Percentiles rank a stretch among this genome's conserved stretches.
Conservation (phyloP, 1,284 basidiomycete species). For the Dichomitus squalens region DNA sequence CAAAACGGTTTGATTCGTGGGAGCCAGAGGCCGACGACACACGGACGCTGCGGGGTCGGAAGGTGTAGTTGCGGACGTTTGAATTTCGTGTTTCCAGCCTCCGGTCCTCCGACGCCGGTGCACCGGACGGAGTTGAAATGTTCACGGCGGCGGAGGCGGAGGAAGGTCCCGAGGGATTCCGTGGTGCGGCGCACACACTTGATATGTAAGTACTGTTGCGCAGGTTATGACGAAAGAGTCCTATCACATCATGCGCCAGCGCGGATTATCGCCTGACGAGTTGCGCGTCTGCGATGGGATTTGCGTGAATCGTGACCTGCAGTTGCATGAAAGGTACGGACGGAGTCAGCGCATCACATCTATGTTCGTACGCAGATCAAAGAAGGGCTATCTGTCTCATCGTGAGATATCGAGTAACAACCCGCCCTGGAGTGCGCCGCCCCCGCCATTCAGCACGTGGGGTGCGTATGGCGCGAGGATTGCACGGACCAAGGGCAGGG, state of each 20-base stretch:
- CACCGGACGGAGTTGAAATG: neutral
- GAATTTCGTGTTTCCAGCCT: neutral
- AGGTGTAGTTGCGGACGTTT: neutral
- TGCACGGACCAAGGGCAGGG: too few species aligned
- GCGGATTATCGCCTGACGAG: conserved; percentile 36
- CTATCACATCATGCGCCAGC: neutral
- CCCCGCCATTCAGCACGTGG: neutral
- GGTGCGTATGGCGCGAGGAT: neutral
- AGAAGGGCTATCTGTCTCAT: neutral
- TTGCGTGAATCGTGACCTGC: conserved; percentile 92
- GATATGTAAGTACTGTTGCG: too few species aligned
- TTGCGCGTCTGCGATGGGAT: conserved; percentile 83
- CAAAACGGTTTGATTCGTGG: neutral
- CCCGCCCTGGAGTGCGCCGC: neutral
- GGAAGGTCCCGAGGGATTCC: neutral
- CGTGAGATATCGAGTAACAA: neutral
- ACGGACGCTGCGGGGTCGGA: neutral
- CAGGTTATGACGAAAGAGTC: neutral
- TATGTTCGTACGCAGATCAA: neutral
- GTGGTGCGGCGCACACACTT: neutral
- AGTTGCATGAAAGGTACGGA: conserved; percentile 9
- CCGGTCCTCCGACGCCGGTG: neutral
- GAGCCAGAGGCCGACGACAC: neutral
- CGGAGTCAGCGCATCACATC: conserved; percentile 4
- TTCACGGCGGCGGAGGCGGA: neutral